phyloP scores from a whole-genome alignment of 2,329 filamentous ascomycete species.

The Sarocladium strictum region DNA sequence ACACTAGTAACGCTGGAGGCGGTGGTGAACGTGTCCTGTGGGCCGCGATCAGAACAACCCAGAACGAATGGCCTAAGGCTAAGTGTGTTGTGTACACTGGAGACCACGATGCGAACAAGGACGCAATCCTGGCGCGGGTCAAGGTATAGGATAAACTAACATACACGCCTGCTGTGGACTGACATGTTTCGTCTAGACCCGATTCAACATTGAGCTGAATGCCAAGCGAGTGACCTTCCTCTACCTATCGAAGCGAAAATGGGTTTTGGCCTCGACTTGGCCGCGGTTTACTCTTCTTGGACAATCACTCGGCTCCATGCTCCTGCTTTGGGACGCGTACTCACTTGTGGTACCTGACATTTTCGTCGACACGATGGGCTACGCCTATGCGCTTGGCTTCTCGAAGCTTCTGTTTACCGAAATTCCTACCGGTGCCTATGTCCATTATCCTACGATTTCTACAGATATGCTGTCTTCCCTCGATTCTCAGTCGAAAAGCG shows the following conservation, averaged over 20 bases:
- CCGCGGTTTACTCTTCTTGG: slow-evolving; percentile 88
- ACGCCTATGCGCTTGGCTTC: slow-evolving; percentile 82
- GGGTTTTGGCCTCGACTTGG: slow-evolving; percentile 81
- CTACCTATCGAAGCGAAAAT: slow-evolving; percentile 82
- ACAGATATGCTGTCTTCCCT: slow-evolving; percentile 93
- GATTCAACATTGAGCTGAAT: slow-evolving; percentile 90
- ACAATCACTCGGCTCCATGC: slow-evolving; percentile 83
- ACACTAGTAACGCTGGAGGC: slow-evolving; percentile 78
- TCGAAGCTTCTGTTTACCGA: slow-evolving; percentile 74
- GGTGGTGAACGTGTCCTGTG: slow-evolving; percentile 94
- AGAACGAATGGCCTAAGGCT: slow-evolving; percentile 80
- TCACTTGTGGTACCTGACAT: slow-evolving; percentile 87
- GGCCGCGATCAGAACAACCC: slow-evolving; percentile 88
- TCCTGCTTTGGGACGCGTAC: slow-evolving; percentile 89
- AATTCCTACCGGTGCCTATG: slow-evolving; percentile 85
- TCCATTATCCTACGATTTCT: slow-evolving; percentile 97
- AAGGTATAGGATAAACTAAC: slow-evolving; percentile 42
- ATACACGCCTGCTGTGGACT: background rate
- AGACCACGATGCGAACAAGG: slow-evolving; percentile 82
- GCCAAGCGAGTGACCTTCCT: slow-evolving; percentile 79
- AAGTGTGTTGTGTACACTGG: slow-evolving; percentile 93
- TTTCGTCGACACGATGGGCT: slow-evolving; percentile 97
- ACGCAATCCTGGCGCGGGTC: slow-evolving; percentile 70
- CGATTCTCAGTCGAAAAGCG: slow-evolving; percentile 53
- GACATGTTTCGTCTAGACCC: slow-evolving; percentile 42